Conservation (phyloP, 2,329 filamentous ascomycete genomes). For the Botrytis byssoidea region DNA sequence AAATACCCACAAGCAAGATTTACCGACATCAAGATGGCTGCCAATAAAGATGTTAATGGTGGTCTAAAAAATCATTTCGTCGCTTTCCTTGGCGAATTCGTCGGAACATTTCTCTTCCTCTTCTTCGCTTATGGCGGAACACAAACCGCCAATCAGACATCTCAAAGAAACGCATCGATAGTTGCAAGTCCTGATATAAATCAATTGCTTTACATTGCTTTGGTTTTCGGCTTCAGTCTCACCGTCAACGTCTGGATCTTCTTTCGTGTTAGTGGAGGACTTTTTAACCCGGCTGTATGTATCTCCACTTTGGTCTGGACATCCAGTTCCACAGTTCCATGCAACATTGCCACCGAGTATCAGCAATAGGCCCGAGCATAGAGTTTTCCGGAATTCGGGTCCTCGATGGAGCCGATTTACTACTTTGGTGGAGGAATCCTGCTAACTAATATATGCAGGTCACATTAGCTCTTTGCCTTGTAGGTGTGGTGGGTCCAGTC, state of each 20-base stretch:
- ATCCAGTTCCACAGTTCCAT: constrained; percentile 33
- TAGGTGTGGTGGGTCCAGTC: constrained; percentile 1
- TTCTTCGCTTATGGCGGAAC: constrained; percentile 23
- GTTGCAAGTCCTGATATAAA: neutral
- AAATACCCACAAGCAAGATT: neutral
- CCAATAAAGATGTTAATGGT: neutral
- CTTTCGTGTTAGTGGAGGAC: constrained; percentile 50
- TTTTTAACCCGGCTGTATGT: constrained; percentile 50
- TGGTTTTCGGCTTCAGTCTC: constrained; percentile 41
- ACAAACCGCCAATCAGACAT: constrained; percentile 28
- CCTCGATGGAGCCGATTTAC: neutral
- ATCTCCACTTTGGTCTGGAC: constrained; percentile 39
- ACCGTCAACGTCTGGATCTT: constrained; percentile 56
- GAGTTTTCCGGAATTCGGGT: constrained; percentile 5
- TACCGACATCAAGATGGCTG: neutral
- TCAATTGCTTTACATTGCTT: constrained; percentile 36
- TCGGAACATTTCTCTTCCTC: constrained; percentile 3
- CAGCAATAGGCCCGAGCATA: constrained; percentile 13
- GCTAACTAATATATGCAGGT: constrained; percentile 1
- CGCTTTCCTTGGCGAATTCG: neutral
- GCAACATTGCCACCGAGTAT: constrained; percentile 23
- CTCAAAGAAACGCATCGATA: constrained; percentile 28
- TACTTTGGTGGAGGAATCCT: neutral
- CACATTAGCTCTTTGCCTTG: constrained; percentile 13
- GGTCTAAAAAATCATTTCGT: constrained; percentile 6